Evolutionary conservation across 352 stramenopile genomes (phyloP).

Genomic region (Blastocystis sp.): DNA sequence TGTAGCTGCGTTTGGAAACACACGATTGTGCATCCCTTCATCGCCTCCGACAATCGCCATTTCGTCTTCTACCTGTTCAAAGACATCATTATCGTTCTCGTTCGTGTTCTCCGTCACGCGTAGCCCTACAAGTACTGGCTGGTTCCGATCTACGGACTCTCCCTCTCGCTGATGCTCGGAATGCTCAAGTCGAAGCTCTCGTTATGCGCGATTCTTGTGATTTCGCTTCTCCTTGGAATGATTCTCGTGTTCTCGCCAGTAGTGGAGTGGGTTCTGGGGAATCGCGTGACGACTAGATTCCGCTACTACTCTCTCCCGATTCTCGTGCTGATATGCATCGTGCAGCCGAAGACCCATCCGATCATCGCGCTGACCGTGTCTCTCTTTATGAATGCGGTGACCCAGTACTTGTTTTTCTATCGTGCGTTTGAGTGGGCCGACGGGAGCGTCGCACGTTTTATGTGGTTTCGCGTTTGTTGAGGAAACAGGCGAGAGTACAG

Average conservation of each 20-base stretch:
- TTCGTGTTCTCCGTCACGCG: not conserved
- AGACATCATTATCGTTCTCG: conserved; percentile 14
- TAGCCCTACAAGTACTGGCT: conserved; percentile 44
- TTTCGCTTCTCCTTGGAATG: not conserved
- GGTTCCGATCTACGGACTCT: not conserved
- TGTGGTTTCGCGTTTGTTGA: conserved; percentile 80
- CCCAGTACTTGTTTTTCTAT: conserved; percentile 82
- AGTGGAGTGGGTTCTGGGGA: not conserved
- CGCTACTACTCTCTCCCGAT: conserved; percentile 38
- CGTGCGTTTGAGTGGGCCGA: conserved; percentile 83
- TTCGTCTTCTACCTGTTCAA: conserved; percentile 57
- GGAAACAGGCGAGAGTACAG: not conserved
- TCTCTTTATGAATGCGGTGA: conserved; percentile 80
- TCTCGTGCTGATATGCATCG: conserved; percentile 16
- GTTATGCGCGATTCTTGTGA: not conserved
- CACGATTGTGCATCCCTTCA: conserved; percentile 45
- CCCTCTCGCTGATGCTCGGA: not conserved
- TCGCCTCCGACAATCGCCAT: conserved; percentile 49
- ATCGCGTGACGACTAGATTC: not conserved
- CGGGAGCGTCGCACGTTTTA: conserved; percentile 83
- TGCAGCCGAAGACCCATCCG: conserved; percentile 4
- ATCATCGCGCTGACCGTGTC: conserved; percentile 77
- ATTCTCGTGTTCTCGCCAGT: conserved; percentile 22
- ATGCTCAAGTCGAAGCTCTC: not conserved
- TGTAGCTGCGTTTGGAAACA: conserved; percentile 18